Base-by-base conservation (phyloP, 495 filamentous ascomycete genomes). In the Hypoxylon lienhwacheense region DNA sequence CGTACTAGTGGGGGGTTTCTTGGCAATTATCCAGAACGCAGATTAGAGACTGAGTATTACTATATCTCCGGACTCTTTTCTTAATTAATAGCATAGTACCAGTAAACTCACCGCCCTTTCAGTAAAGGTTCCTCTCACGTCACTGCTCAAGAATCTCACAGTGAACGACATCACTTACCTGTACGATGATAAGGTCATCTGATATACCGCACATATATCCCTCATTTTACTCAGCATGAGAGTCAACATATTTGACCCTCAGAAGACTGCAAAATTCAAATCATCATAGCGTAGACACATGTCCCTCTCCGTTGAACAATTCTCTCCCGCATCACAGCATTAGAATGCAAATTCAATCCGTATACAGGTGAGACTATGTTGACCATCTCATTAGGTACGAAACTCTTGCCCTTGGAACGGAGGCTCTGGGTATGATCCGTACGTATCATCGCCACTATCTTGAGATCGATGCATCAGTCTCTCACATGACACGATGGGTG, bases 41-140 rank as follows among this genome's bases (percentile, higher is more conserved):
- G n/a, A n/a, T n/a, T n/a, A n/a, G n/a, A n/a, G 37, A 34, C 21
- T 4, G n/a, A 14, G 32, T 41, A 14, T 24, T 5, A 58, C 54
- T 63, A 54, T 53, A 46, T 14, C 25, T 32, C 39, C 24, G 40
- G 11, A 43, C 33, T 15, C 25, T 36, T 48, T 31, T 26, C 35
- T 31, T 42, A 32, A 21, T 40, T 34, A n/a, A n/a, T 24, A 34
- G 50, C 14, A 55, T n/a, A 15, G 36, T 35, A 52, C 36, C 16
- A 35, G 33, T 34, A 22, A 32, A 17, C 32, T 62, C 53, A 62
- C 59, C 59, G 59, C 59, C 24, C 36, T 57, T 62, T 53, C 11
- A 34, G 4, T 26, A 16, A 44, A 17, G 32, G 22, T 33, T 24
- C 36, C 25, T 25, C 37, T 61, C 51, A 39, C 47, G 39, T 42